phyloP scores from a whole-genome alignment of 2,329 filamentous ascomycete species.

The Botrytis hyacinthi region DNA sequence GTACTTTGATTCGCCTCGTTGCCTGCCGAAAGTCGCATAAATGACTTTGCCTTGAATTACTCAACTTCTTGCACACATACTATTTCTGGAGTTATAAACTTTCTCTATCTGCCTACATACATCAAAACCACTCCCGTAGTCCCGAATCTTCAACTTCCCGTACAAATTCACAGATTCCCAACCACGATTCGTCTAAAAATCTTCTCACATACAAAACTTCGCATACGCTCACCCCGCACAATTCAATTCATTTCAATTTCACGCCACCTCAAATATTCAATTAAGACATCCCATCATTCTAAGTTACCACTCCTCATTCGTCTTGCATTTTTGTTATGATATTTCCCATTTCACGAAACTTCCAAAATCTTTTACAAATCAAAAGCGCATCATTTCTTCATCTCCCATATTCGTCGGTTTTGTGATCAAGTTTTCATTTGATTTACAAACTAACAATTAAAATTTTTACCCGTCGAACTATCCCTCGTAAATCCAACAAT shows the following conservation, averaged over 20 bases:
- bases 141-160: fast-evolving
- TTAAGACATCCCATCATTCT: background rate
- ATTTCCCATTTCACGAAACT: background rate
- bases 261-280: background rate
- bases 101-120: too few species aligned
- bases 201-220: background rate
- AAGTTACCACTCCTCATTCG: background rate
- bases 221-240: background rate
- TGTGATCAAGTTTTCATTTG: too few species aligned
- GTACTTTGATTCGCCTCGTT: background rate
- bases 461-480: fast-evolving
- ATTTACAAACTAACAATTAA: too few species aligned
- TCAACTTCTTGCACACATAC: too few species aligned
- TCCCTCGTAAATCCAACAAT: background rate
- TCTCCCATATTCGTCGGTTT: background rate
- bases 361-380: background rate
- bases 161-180: background rate
- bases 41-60: background rate
- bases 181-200: background rate
- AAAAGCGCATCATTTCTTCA: background rate
- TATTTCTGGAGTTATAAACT: too few species aligned
- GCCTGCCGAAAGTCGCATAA: too few species aligned
- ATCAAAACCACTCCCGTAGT: background rate
- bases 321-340: background rate
- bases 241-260: background rate